Evolutionary conservation across 75 land plant species (phyloP).

Genomic region (Azolla pinnata): DNA sequence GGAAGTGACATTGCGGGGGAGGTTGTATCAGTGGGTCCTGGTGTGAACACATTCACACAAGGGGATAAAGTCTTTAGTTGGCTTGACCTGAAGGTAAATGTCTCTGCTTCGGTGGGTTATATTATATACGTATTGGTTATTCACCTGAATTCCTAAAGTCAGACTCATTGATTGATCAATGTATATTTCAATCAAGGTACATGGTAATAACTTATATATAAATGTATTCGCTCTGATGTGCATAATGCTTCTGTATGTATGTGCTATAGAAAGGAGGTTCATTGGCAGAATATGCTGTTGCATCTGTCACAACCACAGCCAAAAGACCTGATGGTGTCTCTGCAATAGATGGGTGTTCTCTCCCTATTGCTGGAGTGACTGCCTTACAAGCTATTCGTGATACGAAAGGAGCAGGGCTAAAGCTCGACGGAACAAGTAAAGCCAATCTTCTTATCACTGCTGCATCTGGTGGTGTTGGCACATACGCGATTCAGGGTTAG

Average conservation of each 20-base stretch:
- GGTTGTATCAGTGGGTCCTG: conserved; percentile 49
- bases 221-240: too few species aligned
- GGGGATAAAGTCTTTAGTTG: conserved; percentile 63
- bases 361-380: conserved; percentile 49
- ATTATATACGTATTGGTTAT: too few species aligned
- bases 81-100: conserved; percentile 37
- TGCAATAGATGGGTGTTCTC: conserved; percentile 42
- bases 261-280: conserved; percentile 63
- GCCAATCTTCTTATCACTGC: conserved; percentile 60
- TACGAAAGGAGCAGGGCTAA: conserved; percentile 34
- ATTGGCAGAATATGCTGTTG: conserved; percentile 58
- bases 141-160: too few species aligned
- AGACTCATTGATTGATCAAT: too few species aligned
- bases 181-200: too few species aligned
- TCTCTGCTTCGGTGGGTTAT: neutral
- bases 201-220: too few species aligned
- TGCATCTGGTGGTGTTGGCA: conserved; percentile 76
- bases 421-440: conserved; percentile 38
- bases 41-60: conserved; percentile 36
- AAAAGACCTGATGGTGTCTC: conserved; percentile 47
- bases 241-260: too few species aligned
- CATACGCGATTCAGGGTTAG: conserved; percentile 55
- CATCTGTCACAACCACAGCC: conserved; percentile 28
- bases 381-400: conserved; percentile 46
- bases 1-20: conserved; percentile 68